Evolutionary conservation across 2,329 filamentous ascomycete genomes (phyloP).

Genomic region (Rachicladosporium sp.): DNA sequence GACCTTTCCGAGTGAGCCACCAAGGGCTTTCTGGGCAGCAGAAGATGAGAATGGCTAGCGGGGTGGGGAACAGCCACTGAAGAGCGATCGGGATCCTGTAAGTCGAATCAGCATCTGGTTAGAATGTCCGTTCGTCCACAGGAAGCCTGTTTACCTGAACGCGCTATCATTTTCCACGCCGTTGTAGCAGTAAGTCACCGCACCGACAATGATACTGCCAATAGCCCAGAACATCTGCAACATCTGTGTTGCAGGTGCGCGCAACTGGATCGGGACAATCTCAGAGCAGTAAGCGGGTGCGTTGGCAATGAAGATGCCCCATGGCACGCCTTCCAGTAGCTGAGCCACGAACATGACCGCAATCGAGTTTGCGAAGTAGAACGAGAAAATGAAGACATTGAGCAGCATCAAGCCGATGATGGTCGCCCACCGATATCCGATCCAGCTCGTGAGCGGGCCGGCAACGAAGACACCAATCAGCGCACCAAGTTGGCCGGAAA

Average conservation of each 20-base stretch:
- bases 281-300: slow-evolving; percentile 51
- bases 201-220: slow-evolving; percentile 48
- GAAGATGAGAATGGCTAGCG: slow-evolving; percentile 41
- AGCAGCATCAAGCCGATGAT: slow-evolving; percentile 42
- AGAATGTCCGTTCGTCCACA: slow-evolving; percentile 5
- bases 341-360: slow-evolving; percentile 40
- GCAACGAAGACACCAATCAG: slow-evolving; percentile 48
- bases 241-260: slow-evolving; percentile 49
- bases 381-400: slow-evolving; percentile 49
- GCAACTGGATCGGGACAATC: slow-evolving; percentile 46
- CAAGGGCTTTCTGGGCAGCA: slow-evolving; percentile 41
- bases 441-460: slow-evolving; percentile 46
- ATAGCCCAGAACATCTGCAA: slow-evolving; percentile 57
- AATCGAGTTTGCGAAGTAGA: slow-evolving; percentile 42
- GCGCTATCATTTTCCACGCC: slow-evolving; percentile 19
- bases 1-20: slow-evolving; percentile 43
- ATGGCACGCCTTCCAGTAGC: slow-evolving; percentile 50
- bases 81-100: slow-evolving; percentile 42
- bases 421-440: slow-evolving; percentile 50
- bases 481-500: slow-evolving; percentile 45
- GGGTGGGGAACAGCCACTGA: slow-evolving; percentile 48
- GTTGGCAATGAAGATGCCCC: slow-evolving; percentile 56
- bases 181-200: slow-evolving; percentile 44
- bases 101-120: slow-evolving; percentile 21
- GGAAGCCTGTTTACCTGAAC: slow-evolving; percentile 30